Percentiles rank a stretch among this genome's conserved stretches.
These are phyloP conservation scores for Botrytis aclada DNA, from an alignment of 2,329 filamentous ascomycete species.

Conservation along the genomic window DNA sequence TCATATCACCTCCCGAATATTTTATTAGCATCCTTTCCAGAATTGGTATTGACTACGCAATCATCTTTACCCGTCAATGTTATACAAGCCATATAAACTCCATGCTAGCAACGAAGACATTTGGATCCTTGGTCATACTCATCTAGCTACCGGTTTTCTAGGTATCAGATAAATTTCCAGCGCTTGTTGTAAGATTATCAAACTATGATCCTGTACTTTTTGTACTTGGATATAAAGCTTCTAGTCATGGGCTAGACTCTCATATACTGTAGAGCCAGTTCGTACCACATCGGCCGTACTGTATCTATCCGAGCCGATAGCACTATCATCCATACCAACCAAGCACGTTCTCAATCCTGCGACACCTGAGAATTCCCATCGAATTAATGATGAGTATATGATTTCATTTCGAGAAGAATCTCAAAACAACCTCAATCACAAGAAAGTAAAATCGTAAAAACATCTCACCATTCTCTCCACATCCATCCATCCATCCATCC, in stretches of 20 bases:
- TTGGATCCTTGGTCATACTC: neutral
- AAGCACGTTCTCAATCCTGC: neutral
- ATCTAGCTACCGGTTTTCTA: neutral
- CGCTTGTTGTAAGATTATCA: neutral
- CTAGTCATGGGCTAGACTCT: neutral
- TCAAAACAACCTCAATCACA: neutral
- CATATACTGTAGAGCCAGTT: neutral
- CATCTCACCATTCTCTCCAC: neutral
- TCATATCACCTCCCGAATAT: neutral
- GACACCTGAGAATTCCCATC: neutral
- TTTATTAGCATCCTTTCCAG: neutral
- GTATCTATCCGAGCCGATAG: conserved; percentile 16
- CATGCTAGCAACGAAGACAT: neutral
- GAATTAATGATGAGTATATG: neutral
- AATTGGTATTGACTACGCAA: neutral
- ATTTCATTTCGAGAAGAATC: neutral
- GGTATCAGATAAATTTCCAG: neutral
- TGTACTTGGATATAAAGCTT: neutral
- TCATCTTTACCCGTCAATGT: neutral
- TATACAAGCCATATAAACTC: conserved; percentile 7
- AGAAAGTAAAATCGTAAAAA: neutral
- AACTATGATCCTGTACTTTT: neutral
- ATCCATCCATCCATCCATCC: neutral
- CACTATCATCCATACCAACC: neutral
- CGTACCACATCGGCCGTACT: conserved; percentile 12